Percentiles rank a stretch among this genome's conserved stretches.
These are phyloP conservation scores for Cladobotryum mycophilum DNA, from an alignment of 2,329 filamentous ascomycete species.

Conservation along the genomic window DNA sequence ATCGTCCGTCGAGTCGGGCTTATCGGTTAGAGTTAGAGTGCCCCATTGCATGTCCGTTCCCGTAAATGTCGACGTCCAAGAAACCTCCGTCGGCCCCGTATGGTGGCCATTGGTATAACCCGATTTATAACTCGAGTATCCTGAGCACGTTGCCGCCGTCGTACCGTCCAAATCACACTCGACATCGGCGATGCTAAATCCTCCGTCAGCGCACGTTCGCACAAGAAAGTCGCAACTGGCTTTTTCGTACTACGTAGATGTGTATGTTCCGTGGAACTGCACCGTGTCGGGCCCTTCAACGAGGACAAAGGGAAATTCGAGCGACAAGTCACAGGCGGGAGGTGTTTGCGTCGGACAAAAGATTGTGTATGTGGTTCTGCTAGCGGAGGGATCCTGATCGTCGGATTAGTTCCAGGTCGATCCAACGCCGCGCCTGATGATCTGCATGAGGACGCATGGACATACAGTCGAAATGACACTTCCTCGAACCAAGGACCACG, in stretches of 20 bases:
- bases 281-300: conserved; percentile 40
- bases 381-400: conserved; percentile 28
- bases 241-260: conserved; percentile 36
- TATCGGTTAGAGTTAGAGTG: conserved; percentile 35
- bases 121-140: conserved; percentile 39
- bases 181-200: conserved; percentile 38
- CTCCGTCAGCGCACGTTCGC: conserved; percentile 4
- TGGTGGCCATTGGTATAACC: conserved; percentile 32
- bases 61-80: conserved; percentile 40
- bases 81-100: conserved; percentile 37
- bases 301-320: conserved; percentile 42
- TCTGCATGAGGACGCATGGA: neutral
- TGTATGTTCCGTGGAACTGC: conserved; percentile 36
- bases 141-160: conserved; percentile 41
- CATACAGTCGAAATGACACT: conserved; percentile 39
- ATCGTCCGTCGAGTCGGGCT: conserved; percentile 27
- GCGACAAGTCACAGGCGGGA: conserved; percentile 36
- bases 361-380: conserved; percentile 41
- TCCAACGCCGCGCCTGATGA: neutral
- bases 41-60: conserved; percentile 39
- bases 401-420: neutral
- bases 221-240: neutral
- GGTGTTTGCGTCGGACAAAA: conserved; percentile 40
- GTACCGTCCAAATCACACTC: conserved; percentile 36
- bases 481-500: conserved; percentile 40